phyloP scores from a whole-genome alignment of 805 yeast species.

The Ogataea saltuana region DNA sequence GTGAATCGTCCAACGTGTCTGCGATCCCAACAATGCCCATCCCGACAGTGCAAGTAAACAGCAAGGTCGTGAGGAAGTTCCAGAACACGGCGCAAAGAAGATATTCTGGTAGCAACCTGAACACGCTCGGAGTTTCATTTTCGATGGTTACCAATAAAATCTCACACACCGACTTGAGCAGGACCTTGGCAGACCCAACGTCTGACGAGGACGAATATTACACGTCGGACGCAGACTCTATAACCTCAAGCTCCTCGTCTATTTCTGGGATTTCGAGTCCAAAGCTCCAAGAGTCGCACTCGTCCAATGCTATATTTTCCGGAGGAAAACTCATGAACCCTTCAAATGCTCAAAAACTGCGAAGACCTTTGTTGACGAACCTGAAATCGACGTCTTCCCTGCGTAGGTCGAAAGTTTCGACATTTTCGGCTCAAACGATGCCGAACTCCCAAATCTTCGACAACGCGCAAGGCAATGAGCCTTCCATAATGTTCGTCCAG shows the following conservation, averaged over 20 bases:
- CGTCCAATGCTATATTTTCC: not conserved
- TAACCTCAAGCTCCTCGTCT: conserved; percentile 22
- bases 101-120: conserved; percentile 62
- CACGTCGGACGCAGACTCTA: conserved; percentile 29
- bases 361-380: conserved; percentile 26
- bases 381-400: conserved; percentile 25
- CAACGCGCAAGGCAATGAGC: conserved; percentile 67
- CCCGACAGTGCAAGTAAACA: conserved; percentile 25
- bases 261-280: conserved; percentile 11
- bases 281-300: not conserved
- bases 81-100: conserved; percentile 39
- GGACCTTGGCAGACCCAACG: conserved; percentile 25
- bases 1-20: conserved; percentile 34
- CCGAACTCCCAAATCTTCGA: conserved; percentile 69
- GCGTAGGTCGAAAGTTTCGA: conserved; percentile 19
- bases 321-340: conserved; percentile 9
- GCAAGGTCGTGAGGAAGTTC: conserved; percentile 32
- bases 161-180: conserved; percentile 34
- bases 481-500: conserved; percentile 60
- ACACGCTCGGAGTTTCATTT: conserved; percentile 74
- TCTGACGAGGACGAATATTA: conserved; percentile 30
- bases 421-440: conserved; percentile 64
- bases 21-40: conserved; percentile 8
- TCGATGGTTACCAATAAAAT: conserved; percentile 69
- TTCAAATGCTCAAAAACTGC: conserved; percentile 18